Conservation (phyloP, 306 rosid genomes). For the Senna tora region DNA sequence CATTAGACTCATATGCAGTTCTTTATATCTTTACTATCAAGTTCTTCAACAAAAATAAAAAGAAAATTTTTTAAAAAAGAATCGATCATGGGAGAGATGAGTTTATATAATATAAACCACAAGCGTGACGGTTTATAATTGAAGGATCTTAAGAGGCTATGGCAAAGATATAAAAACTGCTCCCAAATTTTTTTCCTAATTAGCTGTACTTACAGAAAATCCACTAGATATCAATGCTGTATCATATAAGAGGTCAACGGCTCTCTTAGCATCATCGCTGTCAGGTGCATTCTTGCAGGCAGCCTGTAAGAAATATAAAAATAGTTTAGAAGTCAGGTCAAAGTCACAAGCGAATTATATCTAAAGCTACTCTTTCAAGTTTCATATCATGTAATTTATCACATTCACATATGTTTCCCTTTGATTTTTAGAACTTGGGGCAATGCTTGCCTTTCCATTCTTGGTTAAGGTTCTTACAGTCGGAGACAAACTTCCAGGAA, state of each 20-base stretch:
- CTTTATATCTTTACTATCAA: too few relatives aligned
- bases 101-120: too few relatives aligned
- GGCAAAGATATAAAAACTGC: too few relatives aligned
- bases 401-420: not conserved
- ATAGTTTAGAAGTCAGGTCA: not conserved
- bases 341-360: constrained; percentile 53
- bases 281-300: constrained; percentile 94
- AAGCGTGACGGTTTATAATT: too few relatives aligned
- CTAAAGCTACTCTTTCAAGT: not conserved
- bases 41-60: too few relatives aligned
- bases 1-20: too few relatives aligned
- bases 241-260: constrained; percentile 85
- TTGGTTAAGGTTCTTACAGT: not conserved
- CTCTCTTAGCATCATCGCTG: constrained; percentile 82
- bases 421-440: not conserved
- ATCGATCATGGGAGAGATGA: too few relatives aligned
- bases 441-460: not conserved
- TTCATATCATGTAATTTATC: constrained; percentile 9
- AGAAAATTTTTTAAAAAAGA: too few relatives aligned
- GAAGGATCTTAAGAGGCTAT: too few relatives aligned
- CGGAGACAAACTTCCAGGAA: too few relatives aligned
- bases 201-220: constrained; percentile 69
- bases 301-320: constrained; percentile 55
- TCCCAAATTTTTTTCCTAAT: too few relatives aligned
- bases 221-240: constrained; percentile 98